Conservation (phyloP, 2,329 filamentous ascomycete species). For the Ophiosphaerella korrae region DNA sequence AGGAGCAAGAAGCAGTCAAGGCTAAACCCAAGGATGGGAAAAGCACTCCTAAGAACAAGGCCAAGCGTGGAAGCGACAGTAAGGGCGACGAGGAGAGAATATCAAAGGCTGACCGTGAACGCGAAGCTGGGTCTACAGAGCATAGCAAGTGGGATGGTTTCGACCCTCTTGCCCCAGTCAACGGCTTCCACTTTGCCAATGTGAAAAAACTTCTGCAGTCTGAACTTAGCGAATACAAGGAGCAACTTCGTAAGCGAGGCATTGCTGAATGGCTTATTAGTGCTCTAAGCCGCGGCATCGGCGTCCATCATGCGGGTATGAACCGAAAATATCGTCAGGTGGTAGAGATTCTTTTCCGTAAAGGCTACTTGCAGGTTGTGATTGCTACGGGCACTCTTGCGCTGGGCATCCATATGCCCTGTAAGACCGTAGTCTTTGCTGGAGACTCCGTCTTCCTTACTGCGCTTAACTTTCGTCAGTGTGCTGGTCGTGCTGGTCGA, state of each 20-base stretch:
- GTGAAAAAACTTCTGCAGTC: conserved; percentile 61
- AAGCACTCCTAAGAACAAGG: conserved; percentile 50
- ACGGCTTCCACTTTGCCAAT: conserved; percentile 71
- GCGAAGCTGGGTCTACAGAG: conserved; percentile 62
- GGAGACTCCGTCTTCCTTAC: conserved; percentile 76
- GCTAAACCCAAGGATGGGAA: conserved; percentile 5
- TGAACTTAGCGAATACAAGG: conserved; percentile 64
- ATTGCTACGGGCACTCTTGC: conserved; percentile 78
- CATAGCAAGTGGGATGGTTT: conserved; percentile 66
- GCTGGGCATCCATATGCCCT: conserved; percentile 74
- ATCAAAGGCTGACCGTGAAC: conserved; percentile 62
- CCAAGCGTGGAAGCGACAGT: conserved; percentile 50
- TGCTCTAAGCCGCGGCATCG: conserved; percentile 71
- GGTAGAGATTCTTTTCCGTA: conserved; percentile 76
- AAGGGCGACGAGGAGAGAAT: conserved; percentile 51
- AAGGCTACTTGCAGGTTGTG: conserved; percentile 71
- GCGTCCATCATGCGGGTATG: conserved; percentile 82
- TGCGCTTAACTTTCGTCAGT: conserved; percentile 76
- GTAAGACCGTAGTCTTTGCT: conserved; percentile 78
- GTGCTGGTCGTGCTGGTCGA: conserved; percentile 76
- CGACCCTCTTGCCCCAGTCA: conserved; percentile 66
- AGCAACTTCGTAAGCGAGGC: conserved; percentile 57
- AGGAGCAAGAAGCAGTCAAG: conserved; percentile 4
- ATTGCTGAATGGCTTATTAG: conserved; percentile 61
- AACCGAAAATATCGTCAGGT: conserved; percentile 75